phyloP scores from a whole-genome alignment of 2,329 filamentous ascomycete species.

The Colletotrichum scovillei region DNA sequence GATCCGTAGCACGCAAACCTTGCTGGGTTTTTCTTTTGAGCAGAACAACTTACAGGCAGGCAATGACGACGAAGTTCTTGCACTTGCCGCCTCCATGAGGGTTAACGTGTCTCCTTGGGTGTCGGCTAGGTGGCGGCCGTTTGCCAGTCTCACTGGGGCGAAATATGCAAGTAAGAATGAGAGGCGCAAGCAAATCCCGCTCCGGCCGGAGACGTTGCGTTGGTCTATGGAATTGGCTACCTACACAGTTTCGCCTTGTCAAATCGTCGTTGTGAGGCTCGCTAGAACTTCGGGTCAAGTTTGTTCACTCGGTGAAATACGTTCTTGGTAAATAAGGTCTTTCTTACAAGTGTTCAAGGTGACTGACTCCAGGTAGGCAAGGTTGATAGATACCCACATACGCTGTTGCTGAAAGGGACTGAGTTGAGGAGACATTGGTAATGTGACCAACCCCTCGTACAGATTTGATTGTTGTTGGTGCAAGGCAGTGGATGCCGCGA shows the following conservation, averaged over 20 bases:
- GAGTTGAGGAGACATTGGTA: neutral
- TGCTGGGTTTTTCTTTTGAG: neutral
- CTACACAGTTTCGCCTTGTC: neutral
- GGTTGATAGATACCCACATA: neutral
- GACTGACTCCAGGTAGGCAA: neutral
- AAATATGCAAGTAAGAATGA: slow-evolving; percentile 10
- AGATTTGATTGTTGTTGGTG: slow-evolving; percentile 10
- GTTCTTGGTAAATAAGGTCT: neutral
- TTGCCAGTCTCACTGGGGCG: slow-evolving; percentile 25
- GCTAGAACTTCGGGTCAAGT: neutral
- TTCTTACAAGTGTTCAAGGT: neutral
- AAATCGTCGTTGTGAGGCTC: neutral
- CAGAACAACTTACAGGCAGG: neutral
- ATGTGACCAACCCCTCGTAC: neutral
- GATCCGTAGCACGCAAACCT: neutral
- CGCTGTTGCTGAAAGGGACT: neutral
- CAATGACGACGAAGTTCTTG: neutral
- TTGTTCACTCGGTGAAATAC: neutral
- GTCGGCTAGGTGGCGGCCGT: slow-evolving; percentile 10
- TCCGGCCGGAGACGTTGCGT: neutral
- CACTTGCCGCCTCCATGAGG: slow-evolving; percentile 4
- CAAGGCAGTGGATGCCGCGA: slow-evolving; percentile 6
- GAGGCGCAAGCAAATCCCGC: neutral
- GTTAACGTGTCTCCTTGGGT: neutral
- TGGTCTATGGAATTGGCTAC: neutral